Percentiles rank a stretch among this genome's conserved stretches.
phyloP scores from a whole-genome alignment of 257 asterid genomes.

The Leptodermis oblonga region DNA sequence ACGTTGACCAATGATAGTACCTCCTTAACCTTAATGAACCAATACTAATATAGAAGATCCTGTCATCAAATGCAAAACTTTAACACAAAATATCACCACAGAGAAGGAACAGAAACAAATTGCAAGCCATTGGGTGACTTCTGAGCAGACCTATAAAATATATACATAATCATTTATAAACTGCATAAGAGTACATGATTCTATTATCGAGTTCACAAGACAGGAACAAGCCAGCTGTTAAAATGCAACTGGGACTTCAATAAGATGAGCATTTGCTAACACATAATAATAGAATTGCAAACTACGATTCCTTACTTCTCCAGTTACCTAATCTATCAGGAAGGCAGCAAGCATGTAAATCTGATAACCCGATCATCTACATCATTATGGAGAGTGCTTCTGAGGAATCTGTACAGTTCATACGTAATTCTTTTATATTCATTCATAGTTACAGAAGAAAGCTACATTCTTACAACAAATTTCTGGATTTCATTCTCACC shows the following conservation, averaged over 20 bases:
- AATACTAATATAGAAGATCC: background rate
- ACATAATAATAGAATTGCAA: background rate
- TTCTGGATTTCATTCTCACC: background rate
- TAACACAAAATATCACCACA: background rate
- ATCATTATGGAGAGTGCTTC: background rate
- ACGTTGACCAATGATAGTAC: background rate
- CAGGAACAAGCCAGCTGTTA: background rate
- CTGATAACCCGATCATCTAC: background rate
- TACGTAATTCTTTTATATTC: background rate
- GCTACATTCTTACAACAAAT: background rate
- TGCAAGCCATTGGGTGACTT: background rate
- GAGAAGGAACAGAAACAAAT: background rate
- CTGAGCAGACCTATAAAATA: background rate
- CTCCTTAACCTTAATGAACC: no score
- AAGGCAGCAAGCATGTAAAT: background rate
- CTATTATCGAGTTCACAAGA: conserved; percentile 2
- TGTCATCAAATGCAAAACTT: background rate
- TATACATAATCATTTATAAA: no score
- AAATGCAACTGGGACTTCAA: conserved; percentile 3
- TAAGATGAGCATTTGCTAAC: background rate
- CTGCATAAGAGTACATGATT: conserved; percentile 1
- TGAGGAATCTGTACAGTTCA: background rate
- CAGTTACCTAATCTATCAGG: background rate
- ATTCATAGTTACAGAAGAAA: background rate
- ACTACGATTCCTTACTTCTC: background rate